phyloP scores from a whole-genome alignment of 2,329 filamentous ascomycete species.

The Arthrocladium fulminans region DNA sequence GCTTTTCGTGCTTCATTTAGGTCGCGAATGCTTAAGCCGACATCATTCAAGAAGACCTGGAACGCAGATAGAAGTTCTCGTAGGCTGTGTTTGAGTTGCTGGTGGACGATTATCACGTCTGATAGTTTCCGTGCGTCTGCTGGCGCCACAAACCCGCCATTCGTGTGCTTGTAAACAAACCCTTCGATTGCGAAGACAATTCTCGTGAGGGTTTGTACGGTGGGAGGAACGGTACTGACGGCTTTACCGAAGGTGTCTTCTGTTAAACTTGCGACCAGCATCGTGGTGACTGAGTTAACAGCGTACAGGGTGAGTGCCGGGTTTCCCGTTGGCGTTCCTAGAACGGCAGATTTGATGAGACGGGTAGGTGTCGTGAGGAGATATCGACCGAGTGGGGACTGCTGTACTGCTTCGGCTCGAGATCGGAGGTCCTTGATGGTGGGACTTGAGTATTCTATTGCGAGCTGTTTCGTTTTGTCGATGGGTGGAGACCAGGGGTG shows the following conservation, averaged over 20 bases:
- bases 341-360: conserved; percentile 56
- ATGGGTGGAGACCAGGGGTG: conserved; percentile 35
- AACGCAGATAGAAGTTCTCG: conserved; percentile 60
- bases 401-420: conserved; percentile 8
- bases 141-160: conserved; percentile 17
- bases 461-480: conserved; percentile 27
- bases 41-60: conserved; percentile 60
- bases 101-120: conserved; percentile 64
- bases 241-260: conserved; percentile 83
- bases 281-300: conserved; percentile 56
- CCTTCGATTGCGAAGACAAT: conserved; percentile 61
- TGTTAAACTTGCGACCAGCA: conserved; percentile 63
- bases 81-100: conserved; percentile 57
- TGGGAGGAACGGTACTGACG: conserved; percentile 65
- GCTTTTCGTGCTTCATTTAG: conserved; percentile 65
- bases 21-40: conserved; percentile 63
- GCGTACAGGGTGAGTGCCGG: conserved; percentile 61
- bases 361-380: conserved; percentile 62
- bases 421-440: conserved; percentile 6
- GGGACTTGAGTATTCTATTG: conserved; percentile 12
- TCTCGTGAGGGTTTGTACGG: conserved; percentile 63
- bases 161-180: conserved; percentile 50
- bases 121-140: conserved; percentile 30
- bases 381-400: conserved; percentile 47
- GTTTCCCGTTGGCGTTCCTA: conserved; percentile 66